Percentiles rank a stretch among this genome's conserved stretches.
These are phyloP conservation scores for Carex sylvatica DNA, from an alignment of 202 grass and related monocot species.

Conservation along the genomic window DNA sequence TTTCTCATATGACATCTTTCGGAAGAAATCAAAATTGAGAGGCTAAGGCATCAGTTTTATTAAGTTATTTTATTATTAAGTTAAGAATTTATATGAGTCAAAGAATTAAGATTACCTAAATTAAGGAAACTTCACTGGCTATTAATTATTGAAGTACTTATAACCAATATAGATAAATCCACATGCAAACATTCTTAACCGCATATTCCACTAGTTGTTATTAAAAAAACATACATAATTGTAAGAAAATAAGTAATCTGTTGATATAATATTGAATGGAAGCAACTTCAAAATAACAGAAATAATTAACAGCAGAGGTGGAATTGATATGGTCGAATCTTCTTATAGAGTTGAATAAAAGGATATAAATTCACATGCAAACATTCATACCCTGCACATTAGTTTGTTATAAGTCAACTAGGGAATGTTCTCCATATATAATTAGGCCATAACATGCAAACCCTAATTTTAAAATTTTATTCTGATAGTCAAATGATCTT, in stretches of 20 bases:
- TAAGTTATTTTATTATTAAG: background rate
- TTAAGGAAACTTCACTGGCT: background rate
- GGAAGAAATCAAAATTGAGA: background rate
- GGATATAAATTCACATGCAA: background rate
- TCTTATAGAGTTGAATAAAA: background rate
- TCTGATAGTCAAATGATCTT: background rate
- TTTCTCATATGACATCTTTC: background rate
- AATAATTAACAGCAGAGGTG: background rate
- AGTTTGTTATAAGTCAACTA: conserved; percentile 19
- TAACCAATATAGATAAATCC: background rate
- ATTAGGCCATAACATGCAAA: conserved; percentile 18
- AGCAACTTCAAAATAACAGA: background rate
- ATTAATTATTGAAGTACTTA: too few relatives aligned
- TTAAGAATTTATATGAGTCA: background rate
- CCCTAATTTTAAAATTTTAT: background rate
- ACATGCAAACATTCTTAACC: conserved; percentile 13
- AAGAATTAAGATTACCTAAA: background rate
- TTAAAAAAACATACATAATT: background rate
- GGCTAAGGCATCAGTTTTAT: background rate
- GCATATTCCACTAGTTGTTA: background rate
- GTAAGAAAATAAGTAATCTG: background rate
- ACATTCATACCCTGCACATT: background rate
- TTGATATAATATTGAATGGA: background rate
- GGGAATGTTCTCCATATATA: conserved; percentile 3
- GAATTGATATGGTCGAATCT: background rate